Percentiles rank a stretch among this genome's conserved stretches.
These are phyloP conservation scores for Moesziomyces globuligerus DNA, from an alignment of 1,284 basidiomycete species.

Conservation along the genomic window DNA sequence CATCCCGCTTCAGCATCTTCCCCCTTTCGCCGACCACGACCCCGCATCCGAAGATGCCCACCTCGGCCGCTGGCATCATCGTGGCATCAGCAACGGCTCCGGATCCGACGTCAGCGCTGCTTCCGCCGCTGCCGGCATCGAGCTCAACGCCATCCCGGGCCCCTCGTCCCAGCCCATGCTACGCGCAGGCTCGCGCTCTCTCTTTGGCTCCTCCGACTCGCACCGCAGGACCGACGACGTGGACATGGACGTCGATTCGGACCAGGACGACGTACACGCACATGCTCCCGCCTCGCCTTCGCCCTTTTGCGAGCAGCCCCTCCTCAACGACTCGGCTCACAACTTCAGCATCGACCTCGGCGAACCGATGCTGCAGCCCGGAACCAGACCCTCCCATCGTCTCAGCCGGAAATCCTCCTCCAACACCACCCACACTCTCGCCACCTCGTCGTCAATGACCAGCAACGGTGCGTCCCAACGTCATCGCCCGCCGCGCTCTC, in stretches of 20 bases:
- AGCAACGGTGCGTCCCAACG: constrained; percentile 10
- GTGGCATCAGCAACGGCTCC: constrained; percentile 35
- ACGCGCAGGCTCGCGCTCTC: constrained; percentile 23
- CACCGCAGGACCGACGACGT: constrained; percentile 22
- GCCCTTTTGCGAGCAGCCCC: constrained; percentile 38
- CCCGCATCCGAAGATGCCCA: constrained; percentile 1
- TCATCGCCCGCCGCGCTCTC: constrained; percentile 15
- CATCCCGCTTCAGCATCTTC: constrained; percentile 28
- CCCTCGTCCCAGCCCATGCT: constrained; percentile 43
- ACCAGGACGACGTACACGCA: constrained; percentile 31
- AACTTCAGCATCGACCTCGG: constrained; percentile 23
- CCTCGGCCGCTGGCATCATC: constrained; percentile 31
- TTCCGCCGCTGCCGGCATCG: constrained; percentile 28
- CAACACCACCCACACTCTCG: constrained; percentile 26
- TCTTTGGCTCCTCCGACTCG: constrained; percentile 31
- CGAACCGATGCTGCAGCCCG: constrained; percentile 42
- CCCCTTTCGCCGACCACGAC: constrained; percentile 8
- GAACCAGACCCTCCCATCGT: constrained; percentile 29
- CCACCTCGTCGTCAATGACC: constrained; percentile 12
- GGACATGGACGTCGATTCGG: constrained; percentile 50
- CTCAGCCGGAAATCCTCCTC: constrained; percentile 32
- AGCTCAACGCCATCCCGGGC: constrained; percentile 26
- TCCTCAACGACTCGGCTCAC: constrained; percentile 15
- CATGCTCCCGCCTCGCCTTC: constrained; percentile 49
- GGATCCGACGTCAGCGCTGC: constrained; percentile 39